Base-by-base conservation (phyloP, 345 rosid species). In the Salix arbutifolia region DNA sequence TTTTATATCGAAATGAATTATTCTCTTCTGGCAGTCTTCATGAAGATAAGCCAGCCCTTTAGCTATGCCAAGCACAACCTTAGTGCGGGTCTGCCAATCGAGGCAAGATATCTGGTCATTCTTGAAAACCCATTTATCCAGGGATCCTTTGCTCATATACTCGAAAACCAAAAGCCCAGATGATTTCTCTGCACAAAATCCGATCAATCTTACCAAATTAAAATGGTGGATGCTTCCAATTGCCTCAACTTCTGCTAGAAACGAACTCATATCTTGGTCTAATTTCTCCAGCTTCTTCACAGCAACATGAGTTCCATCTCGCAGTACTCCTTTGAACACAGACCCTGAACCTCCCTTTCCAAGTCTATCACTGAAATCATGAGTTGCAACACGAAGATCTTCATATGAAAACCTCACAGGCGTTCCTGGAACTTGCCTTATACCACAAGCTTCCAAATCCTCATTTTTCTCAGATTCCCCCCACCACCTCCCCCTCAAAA, bases 321-420 rank as follows among this genome's bases (percentile, higher is more conserved):
- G 79, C 76, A 94, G 90, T 67, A 86, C 90, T 21, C 97, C 97
- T 25, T 88, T 85, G 60, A 89, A 92, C 7, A 94, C 98, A 18
- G 79, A 80, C 3, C 98, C 98, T 35, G 92, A 94, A 12, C 90
- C 94, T 77, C 98, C 97, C 4, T 91, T 90, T 19, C 98, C 98
- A 70, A 91, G 69, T 62, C 80, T 89, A 62, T 82, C 83, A 0
- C 87, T 76, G 83, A 90, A 90, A 16, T 86, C 85, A 71, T 38
- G 87, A 14, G 97, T 93, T 52, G 86, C 86, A 4, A 71, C n/a
- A 0, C 84, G 83, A 3, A 93, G 85, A 74, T 87, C 94, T 76
- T 88, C 85, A 61, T 83, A 87, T 67, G 89, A 81, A 74, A 88
- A 93, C 87, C 84, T 90, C 52, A 79, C 79, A 0, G 88, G 94